phyloP scores from a whole-genome alignment of 129 eudicot genomes.

The Arctium minus region DNA sequence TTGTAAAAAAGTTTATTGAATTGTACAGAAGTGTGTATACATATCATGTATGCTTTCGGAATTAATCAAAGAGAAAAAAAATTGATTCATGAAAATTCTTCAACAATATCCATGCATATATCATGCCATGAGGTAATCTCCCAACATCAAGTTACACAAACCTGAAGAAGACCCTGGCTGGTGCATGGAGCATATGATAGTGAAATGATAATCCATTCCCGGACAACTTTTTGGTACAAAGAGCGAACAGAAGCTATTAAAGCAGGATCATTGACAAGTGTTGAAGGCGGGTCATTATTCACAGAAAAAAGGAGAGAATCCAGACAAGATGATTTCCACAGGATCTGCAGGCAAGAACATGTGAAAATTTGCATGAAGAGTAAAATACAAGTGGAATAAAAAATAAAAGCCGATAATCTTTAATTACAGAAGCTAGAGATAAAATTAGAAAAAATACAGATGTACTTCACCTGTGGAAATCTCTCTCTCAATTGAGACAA shows the following conservation, averaged over 20 bases:
- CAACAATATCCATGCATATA: background rate
- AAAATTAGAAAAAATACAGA: background rate
- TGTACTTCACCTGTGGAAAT: conserved; percentile 82
- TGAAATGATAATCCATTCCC: conserved; percentile 88
- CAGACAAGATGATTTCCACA: conserved; percentile 89
- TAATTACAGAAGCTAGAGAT: background rate
- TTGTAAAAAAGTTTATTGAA: background rate
- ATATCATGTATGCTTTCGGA: background rate
- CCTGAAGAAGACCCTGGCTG: conserved; percentile 99
- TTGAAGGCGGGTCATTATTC: conserved; percentile 74
- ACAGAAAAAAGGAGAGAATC: conserved; percentile 82
- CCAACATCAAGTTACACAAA: conserved; percentile 19
- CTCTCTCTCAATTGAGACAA: conserved; percentile 78
- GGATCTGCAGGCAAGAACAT: conserved; percentile 57
- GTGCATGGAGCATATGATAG: conserved; percentile 99
- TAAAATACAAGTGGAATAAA: background rate
- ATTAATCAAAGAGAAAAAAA: background rate
- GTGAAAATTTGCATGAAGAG: conserved; percentile 12
- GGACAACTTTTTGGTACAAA: conserved; percentile 76
- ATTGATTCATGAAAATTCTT: background rate
- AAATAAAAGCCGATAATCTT: background rate
- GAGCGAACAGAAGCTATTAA: conserved; percentile 79
- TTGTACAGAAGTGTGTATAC: background rate
- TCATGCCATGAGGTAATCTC: background rate
- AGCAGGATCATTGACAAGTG: conserved; percentile 81